Evolutionary conservation across 2,329 filamentous ascomycete species (phyloP).

Genomic region (Fusarium buxicola): DNA sequence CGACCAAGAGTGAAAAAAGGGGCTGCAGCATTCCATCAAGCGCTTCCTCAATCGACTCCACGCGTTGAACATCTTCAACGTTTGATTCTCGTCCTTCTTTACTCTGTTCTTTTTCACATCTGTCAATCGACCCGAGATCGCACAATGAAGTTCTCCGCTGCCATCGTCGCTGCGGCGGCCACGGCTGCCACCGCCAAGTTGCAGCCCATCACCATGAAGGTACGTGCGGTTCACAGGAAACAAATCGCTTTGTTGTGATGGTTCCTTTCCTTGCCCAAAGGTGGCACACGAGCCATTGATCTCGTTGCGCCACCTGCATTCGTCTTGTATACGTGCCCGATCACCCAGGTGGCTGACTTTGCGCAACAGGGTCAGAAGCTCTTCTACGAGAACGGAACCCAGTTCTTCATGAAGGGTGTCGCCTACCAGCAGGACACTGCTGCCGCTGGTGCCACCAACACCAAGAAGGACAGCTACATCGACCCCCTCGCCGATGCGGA

Average conservation of each 20-base stretch:
- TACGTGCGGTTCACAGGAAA: constrained; percentile 47
- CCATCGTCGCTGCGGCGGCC: constrained; percentile 57
- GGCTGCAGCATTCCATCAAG: constrained; percentile 30
- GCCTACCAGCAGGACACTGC: constrained; percentile 90
- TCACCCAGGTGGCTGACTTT: no score
- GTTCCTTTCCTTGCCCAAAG: background rate
- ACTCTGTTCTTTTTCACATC: constrained; percentile 24
- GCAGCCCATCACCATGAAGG: constrained; percentile 77
- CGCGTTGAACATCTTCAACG: constrained; percentile 23
- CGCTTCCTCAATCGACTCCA: constrained; percentile 11
- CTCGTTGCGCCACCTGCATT: background rate
- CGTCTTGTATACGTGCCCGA: no score
- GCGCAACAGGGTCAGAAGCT: constrained; percentile 77
- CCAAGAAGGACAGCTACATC: constrained; percentile 68
- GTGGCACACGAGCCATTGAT: background rate
- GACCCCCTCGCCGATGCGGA: constrained; percentile 83
- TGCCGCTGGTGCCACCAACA: constrained; percentile 62
- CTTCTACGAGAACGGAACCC: constrained; percentile 81
- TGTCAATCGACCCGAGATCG: constrained; percentile 30
- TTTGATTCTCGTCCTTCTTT: constrained; percentile 37
- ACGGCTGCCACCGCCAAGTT: constrained; percentile 57
- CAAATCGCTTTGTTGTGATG: background rate
- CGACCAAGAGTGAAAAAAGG: constrained; percentile 30
- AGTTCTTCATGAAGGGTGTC: constrained; percentile 87
- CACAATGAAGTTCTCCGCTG: constrained; percentile 52